phyloP scores from a whole-genome alignment of 2,329 filamentous ascomycete genomes.

The Cercospora beticola region DNA sequence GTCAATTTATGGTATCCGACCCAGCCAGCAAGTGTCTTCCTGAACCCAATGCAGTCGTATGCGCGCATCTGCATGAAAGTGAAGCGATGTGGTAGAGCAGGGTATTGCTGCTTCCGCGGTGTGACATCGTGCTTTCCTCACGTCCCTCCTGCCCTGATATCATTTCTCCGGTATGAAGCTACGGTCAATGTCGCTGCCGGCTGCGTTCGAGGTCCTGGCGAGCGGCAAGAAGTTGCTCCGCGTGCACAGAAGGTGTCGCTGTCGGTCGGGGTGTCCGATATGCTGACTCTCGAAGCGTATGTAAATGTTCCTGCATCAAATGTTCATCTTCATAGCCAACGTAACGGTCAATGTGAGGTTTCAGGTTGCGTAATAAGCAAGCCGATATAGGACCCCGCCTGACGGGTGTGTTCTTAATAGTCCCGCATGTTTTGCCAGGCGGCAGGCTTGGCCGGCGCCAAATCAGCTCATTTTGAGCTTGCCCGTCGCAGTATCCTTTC shows the following conservation, averaged over 20 bases:
- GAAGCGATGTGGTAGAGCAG: not conserved
- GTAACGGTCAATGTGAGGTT: not conserved
- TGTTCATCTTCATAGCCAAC: not conserved
- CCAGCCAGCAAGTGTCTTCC: not conserved
- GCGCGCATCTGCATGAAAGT: not conserved
- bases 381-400: not conserved
- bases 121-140: not conserved
- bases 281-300: not conserved
- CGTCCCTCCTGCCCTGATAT: not conserved
- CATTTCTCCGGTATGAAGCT: not conserved
- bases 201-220: not conserved
- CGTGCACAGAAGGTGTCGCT: not conserved
- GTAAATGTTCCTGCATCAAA: not conserved
- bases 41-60: not conserved
- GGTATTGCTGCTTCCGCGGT: not conserved
- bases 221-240: not conserved
- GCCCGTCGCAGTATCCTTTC: not conserved
- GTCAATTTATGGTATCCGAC: not conserved
- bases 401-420: not conserved
- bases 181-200: not conserved
- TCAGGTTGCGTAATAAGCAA: not conserved
- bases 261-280: not conserved
- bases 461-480: conserved; percentile 8
- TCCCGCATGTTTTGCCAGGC: conserved; percentile 8
- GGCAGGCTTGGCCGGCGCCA: not conserved